Base-by-base conservation (phyloP, 225 moss, liverwort and hornwort species). In the Lunularia cruciata region DNA sequence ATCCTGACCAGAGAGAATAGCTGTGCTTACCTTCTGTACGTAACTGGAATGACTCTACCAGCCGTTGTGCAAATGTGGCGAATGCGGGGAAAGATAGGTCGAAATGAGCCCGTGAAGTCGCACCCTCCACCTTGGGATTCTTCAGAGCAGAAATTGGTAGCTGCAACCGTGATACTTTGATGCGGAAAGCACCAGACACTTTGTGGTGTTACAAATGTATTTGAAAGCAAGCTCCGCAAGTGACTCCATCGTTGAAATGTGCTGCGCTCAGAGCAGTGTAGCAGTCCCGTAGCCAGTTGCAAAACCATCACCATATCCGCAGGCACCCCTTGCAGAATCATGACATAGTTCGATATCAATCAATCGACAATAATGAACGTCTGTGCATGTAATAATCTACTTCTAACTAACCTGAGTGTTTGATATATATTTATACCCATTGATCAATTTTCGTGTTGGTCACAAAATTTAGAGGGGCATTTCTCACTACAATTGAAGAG, bases 251-350 rank as follows among this genome's bases (percentile, higher is more conserved):
- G 71, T 90, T 78, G 69, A 89, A 92, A 34, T 89, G 76, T 0
- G 86, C 86, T 11, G 86, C 81, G 72, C 92, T 92, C 55, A 92
- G 75, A 40, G 92, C 92, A 12, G 81, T 81, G 16, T 92, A 71
- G 85, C 79, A 23, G 76, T 78, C 6, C 90, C 90, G 20, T 92
- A 92, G 20, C 92, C 92, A 0, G 71, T 75, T 72, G 71, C 77
- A 57, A 84, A 89, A 1, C 89, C 69, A 70, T 92, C 81, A 25
- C 92, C 92, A 58, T 92, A 92, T 3, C 92, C 92, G 76, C 92
- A 92, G 0, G 92, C 87, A 16, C 92, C 90, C 0, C 92, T 89
- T 92, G 77, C 11, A 43, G 43, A 18, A 49, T 18, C 14, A 13
- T 20, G 2, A 49, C 7, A 6, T n/a, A n/a, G n/a, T n/a, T n/a